Percentiles rank a stretch among this genome's conserved stretches.
phyloP scores from a whole-genome alignment of 148 eudicot genomes.

The Agrostemma githago region DNA sequence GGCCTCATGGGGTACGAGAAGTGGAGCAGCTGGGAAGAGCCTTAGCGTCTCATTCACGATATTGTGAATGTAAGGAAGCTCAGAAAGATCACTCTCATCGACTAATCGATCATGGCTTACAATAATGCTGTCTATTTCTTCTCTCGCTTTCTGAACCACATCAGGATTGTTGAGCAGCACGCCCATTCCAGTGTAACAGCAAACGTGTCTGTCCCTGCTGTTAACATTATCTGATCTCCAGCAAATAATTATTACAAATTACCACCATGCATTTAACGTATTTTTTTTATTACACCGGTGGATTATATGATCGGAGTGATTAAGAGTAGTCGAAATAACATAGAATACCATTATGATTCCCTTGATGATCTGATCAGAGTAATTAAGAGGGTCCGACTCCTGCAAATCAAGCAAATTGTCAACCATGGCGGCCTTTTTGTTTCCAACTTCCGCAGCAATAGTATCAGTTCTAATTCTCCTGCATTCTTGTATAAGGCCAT shows the following conservation, averaged over 20 bases:
- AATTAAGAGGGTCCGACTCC: slow-evolving; percentile 27
- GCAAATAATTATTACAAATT: neutral
- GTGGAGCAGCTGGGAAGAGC: no score
- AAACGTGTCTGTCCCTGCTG: slow-evolving; percentile 27
- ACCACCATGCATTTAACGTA: no score
- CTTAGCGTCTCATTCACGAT: slow-evolving; percentile 19
- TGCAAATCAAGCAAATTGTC: slow-evolving; percentile 32
- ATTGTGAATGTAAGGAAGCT: slow-evolving; percentile 18
- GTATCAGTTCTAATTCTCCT: slow-evolving; percentile 5
- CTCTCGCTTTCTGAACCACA: slow-evolving; percentile 20
- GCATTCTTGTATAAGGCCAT: slow-evolving; percentile 27
- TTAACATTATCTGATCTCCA: slow-evolving; percentile 18
- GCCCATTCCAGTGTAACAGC: slow-evolving; percentile 28
- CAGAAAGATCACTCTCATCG: slow-evolving; percentile 17
- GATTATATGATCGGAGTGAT: neutral
- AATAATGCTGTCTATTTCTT: slow-evolving; percentile 16
- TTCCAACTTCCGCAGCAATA: neutral
- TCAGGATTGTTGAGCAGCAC: slow-evolving; percentile 24
- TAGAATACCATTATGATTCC: slow-evolving; percentile 36
- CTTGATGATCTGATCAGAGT: slow-evolving; percentile 37
- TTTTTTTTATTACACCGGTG: no score
- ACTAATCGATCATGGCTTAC: slow-evolving; percentile 11
- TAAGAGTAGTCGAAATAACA: neutral
- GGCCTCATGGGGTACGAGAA: no score
- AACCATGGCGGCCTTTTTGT: slow-evolving; percentile 21